A percentile compares a stretch with the other conserved stretches of the same genome.
Conservation (phyloP, 1,284 basidiomycete species). For the Sphaerobolus stellatus region DNA sequence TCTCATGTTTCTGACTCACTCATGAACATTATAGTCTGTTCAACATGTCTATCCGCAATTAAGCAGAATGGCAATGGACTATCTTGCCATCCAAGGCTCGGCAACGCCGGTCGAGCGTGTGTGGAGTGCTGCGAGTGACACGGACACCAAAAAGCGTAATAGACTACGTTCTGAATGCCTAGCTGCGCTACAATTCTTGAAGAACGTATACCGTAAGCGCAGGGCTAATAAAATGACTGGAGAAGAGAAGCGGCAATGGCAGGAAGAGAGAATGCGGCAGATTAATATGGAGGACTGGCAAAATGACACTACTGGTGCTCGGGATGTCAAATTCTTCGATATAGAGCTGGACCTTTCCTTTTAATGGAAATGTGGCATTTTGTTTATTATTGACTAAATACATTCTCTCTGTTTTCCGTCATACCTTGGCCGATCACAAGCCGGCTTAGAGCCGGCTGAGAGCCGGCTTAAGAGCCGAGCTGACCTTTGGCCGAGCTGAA, state of each 20-base stretch:
- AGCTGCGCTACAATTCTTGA: not conserved
- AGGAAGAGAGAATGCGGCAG: not conserved
- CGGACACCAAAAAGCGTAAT: slow-evolving; percentile 6
- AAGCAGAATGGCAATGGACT: slow-evolving; percentile 14
- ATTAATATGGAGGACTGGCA: slow-evolving; percentile 2
- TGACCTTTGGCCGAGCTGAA: too few relatives aligned
- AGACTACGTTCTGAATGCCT: not conserved
- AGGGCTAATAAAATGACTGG: not conserved
- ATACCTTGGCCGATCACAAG: too few relatives aligned
- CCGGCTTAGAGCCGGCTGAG: too few relatives aligned
- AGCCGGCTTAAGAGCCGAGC: too few relatives aligned
- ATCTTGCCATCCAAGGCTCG: slow-evolving; percentile 16
- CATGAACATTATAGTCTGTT: not conserved
- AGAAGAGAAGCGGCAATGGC: not conserved
- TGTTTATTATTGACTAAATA: too few relatives aligned
- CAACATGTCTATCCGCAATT: slow-evolving; percentile 8
- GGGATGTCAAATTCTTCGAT: too few relatives aligned
- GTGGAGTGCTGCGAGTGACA: slow-evolving; percentile 5
- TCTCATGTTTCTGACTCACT: too few relatives aligned
- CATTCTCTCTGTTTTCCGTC: too few relatives aligned
- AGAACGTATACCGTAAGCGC: too few relatives aligned
- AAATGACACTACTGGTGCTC: too few relatives aligned
- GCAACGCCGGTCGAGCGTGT: slow-evolving; percentile 13
- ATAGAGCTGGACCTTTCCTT: too few relatives aligned
- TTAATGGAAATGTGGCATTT: too few relatives aligned